These are phyloP conservation scores for Triticum turgidum DNA, from an alignment of 176 grass and related monocot species.

Conservation along the genomic window DNA sequence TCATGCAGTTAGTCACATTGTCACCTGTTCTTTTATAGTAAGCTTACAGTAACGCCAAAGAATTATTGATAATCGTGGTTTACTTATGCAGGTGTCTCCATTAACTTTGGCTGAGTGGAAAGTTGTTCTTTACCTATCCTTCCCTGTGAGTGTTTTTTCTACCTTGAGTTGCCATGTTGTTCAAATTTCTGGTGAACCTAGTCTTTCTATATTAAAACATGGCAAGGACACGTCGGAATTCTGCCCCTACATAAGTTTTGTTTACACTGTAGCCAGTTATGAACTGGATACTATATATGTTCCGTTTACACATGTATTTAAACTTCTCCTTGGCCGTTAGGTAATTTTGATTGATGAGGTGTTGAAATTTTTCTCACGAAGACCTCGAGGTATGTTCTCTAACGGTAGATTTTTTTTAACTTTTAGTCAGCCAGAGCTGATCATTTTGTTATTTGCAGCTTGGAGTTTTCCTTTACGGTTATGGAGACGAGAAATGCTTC, in stretches of 20 bases:
- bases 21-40: conserved; percentile 14
- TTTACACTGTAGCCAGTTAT: not conserved
- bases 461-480: conserved; percentile 32
- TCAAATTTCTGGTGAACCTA: conserved; percentile 5
- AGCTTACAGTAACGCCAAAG: conserved; percentile 1
- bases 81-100: conserved; percentile 78
- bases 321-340: conserved; percentile 24
- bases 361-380: conserved; percentile 74
- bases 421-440: conserved; percentile 1
- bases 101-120: conserved; percentile 91
- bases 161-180: conserved; percentile 12
- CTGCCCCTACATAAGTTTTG: not conserved
- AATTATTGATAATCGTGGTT: conserved; percentile 2
- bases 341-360: conserved; percentile 76
- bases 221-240: not conserved
- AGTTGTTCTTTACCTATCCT: conserved; percentile 88
- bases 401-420: not conserved
- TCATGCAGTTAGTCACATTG: not conserved
- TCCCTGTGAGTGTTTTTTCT: conserved; percentile 80
- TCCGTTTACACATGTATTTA: not conserved
- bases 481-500: conserved; percentile 52
- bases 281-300: not conserved
- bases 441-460: conserved; percentile 10
- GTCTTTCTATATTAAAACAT: not conserved
- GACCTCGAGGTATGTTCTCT: conserved; percentile 47